Evolutionary conservation across 495 filamentous ascomycete species (phyloP), one percentile per base, ranked within the genome.

Genomic region (Bacidia gigantensis): DNA sequence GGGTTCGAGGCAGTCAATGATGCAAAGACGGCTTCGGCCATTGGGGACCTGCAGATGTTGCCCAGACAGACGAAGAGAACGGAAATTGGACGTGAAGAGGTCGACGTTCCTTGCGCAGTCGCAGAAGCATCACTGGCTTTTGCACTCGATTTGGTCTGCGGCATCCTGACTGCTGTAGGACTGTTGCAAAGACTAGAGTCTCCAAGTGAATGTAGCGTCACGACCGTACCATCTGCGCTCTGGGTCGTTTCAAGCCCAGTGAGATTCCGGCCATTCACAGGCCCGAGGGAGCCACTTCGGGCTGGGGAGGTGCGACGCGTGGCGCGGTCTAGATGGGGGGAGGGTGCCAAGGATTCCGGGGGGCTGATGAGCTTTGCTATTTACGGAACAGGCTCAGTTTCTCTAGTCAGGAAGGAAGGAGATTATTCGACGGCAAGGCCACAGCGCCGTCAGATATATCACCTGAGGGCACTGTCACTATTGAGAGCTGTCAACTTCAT

Each of bases 21-120:
- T 32, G 78, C 80, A 71, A 98, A 96, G 55, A 92, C 84, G 39
- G 82, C 92, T 71, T 96, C 90, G 26, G 89, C 88, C 92, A 98
- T 97, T 2, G 92, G 84, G 1, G 89, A 95, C 24, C 79, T 75
- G 56, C 92, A 98, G 62, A 96, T 96, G 67, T 98, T 98, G 58
- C 92, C 92, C 12, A 98, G 74, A 65, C 92, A 98, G 58, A 95
- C 89, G 66, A 98, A 98, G 42, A 98, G 77, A 25, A 98, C 83
- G 9, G 81, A 92, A 52, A 88, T 71, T 2, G 73, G 69, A 11
- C 66, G 59, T 11, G n/a, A n/a, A 23, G 26, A 26, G n/a, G 50
- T 22, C 23, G 52, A 25, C 10, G 42, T 60, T 18, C 17, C 50
- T 11, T 21, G 12, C n/a, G 5, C 29, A 35, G 7, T 14, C 14